These are phyloP conservation scores for Penicillium desertorum DNA, from an alignment of 495 filamentous ascomycete genomes.

Conservation along the genomic window DNA sequence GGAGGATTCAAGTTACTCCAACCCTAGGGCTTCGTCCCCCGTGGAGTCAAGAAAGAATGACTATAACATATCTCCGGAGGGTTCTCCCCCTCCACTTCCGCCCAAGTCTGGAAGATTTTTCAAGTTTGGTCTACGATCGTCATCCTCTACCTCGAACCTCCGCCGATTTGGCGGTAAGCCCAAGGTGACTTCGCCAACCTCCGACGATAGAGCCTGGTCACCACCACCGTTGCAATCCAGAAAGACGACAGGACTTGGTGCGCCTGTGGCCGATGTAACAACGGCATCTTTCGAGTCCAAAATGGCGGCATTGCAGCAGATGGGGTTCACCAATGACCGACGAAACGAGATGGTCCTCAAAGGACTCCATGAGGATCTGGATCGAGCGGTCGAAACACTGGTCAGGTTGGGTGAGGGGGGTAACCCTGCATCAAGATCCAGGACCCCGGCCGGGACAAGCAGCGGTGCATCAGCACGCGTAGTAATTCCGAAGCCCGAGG, in stretches of 20 bases:
- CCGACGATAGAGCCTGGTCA: conserved; percentile 29
- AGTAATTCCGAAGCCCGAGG: conserved; percentile 16
- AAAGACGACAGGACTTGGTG: conserved; percentile 66
- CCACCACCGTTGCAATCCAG: conserved; percentile 44
- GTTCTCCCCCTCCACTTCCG: conserved; percentile 75
- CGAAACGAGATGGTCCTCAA: conserved; percentile 77
- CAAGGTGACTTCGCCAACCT: conserved; percentile 30
- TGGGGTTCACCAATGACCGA: conserved; percentile 88
- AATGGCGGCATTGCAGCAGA: conserved; percentile 74
- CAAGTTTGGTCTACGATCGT: conserved; percentile 66
- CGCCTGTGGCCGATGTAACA: conserved; percentile 57
- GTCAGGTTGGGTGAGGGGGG: conserved; percentile 72
- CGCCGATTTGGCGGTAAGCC: conserved; percentile 35
- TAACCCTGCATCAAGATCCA: conserved; percentile 40
- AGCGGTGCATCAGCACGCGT: conserved; percentile 22
- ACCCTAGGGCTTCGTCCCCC: conserved; percentile 21
- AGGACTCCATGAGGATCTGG: conserved; percentile 76
- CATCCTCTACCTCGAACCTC: conserved; percentile 66
- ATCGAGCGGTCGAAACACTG: conserved; percentile 80
- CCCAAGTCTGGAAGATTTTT: conserved; percentile 79
- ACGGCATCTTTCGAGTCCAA: conserved; percentile 65
- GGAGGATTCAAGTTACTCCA: conserved; percentile 39
- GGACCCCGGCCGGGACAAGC: conserved; percentile 36
- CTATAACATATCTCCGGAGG: conserved; percentile 35
- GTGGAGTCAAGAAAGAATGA: conserved; percentile 11